Percentiles rank a stretch among this genome's conserved stretches.
phyloP scores from a whole-genome alignment of 176 grass and related monocot genomes.

The Cocos nucifera region DNA sequence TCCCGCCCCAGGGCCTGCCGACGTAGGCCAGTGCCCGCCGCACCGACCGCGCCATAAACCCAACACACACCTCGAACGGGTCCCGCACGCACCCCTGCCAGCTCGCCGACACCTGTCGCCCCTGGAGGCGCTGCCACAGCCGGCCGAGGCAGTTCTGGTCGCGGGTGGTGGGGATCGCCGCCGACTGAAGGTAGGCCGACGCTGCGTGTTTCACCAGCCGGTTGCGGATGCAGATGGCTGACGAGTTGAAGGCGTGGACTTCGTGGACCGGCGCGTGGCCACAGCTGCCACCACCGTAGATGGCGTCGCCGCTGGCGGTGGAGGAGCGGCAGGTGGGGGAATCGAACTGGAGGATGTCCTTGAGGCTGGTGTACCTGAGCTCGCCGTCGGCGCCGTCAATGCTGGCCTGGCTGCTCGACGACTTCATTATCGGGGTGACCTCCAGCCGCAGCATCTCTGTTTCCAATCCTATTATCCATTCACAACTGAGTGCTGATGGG shows the following conservation, averaged over 20 bases:
- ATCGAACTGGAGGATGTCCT: slow-evolving; percentile 41
- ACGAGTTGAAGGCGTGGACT: slow-evolving; percentile 42
- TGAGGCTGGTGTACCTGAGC: slow-evolving; percentile 67
- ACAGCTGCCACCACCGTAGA: neutral
- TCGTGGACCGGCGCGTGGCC: slow-evolving; percentile 9
- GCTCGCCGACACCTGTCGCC: slow-evolving; percentile 1
- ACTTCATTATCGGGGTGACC: slow-evolving; percentile 20
- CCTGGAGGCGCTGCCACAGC: slow-evolving; percentile 28
- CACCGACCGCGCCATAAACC: slow-evolving; percentile 8
- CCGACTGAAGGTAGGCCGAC: slow-evolving; percentile 73
- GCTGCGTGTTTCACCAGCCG: slow-evolving; percentile 66
- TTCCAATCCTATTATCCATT: slow-evolving; percentile 23
- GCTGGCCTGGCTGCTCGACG: slow-evolving; percentile 16
- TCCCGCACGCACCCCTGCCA: slow-evolving; percentile 30
- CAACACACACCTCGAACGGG: slow-evolving; percentile 17
- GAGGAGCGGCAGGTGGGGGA: neutral
- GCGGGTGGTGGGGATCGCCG: slow-evolving; percentile 24
- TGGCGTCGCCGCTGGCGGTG: neutral
- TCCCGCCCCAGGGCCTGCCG: neutral
- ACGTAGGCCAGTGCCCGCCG: slow-evolving; percentile 22
- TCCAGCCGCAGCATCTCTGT: slow-evolving; percentile 22
- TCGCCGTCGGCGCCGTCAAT: slow-evolving; percentile 9
- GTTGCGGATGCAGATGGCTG: slow-evolving; percentile 55
- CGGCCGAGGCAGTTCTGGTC: slow-evolving; percentile 24
- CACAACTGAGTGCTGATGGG: neutral